Base-by-base conservation (phyloP, 495 filamentous ascomycete genomes). In the Pseudotulostoma volvatum region DNA sequence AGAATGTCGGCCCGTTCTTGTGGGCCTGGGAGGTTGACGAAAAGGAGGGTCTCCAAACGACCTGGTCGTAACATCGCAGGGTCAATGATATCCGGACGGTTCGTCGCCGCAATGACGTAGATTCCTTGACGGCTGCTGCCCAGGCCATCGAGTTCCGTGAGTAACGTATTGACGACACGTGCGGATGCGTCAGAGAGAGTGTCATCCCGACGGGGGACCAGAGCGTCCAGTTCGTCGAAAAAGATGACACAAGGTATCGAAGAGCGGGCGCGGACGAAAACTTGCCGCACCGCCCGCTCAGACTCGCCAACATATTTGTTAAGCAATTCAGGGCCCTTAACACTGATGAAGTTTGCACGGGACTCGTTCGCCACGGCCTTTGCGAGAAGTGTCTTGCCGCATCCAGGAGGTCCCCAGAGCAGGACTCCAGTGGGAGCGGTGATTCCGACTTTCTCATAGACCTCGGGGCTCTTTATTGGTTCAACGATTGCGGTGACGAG, bases 281-380 rank as follows among this genome's bases (percentile, higher is more conserved):
- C 82, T 53, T 93, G 84, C 11, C 90, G 77, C 3, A 97, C 82
- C 0, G 90, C 83, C 13, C 86, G 76, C 55, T 97, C 90, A 14
- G 80, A 87, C 54, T 97, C 90, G 46, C 90, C 90, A 18, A 97
- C 86, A 47, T 83, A 97, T 59, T 94, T 94, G 61, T 93, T 93
- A 31, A 92, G 71, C 2, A 95, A 66, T 49, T 95, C 87, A 2
- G 90, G 88, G 0, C 90, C 90, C 62, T 93, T 94, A 60, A 97
- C 83, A 45, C 81, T 85, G 59, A 97, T 97, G 68, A 97, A 97
- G 57, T 94, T 96, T 18, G 92, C 90, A 46, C 81, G 78, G 17
- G 79, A 84, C 59, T 95, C 92, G 57, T 93, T 92, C 41, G 90
- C 90, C 3, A 93, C 86, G 13, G 90, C 90, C 59, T 95, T 95